A percentile compares a stretch with the other conserved stretches of the same genome.
Conservation (phyloP, 2,329 filamentous ascomycete genomes). For the Hypoxylon sp. region DNA sequence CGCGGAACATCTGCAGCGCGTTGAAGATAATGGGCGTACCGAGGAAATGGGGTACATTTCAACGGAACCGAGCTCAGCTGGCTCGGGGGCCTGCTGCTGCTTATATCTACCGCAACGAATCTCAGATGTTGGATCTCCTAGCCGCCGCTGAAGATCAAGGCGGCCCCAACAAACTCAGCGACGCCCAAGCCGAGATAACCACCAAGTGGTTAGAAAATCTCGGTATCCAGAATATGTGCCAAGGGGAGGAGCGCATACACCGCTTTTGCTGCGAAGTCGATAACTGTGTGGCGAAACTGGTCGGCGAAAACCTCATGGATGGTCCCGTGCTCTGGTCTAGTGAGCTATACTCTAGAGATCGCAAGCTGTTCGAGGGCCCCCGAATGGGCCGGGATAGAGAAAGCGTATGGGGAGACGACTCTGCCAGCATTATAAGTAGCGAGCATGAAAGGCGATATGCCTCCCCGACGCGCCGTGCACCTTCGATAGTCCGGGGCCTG, state of each 20-base stretch:
- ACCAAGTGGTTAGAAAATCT: slow-evolving; percentile 82
- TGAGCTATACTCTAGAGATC: slow-evolving; percentile 83
- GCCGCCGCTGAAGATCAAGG: slow-evolving; percentile 84
- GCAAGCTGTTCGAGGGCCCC: slow-evolving; percentile 63
- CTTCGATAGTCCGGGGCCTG: slow-evolving; percentile 64
- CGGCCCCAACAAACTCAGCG: slow-evolving; percentile 93
- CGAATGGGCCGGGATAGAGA: slow-evolving; percentile 53
- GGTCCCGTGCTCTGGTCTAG: slow-evolving; percentile 93
- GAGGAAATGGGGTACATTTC: slow-evolving; percentile 62
- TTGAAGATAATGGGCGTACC: slow-evolving; percentile 88
- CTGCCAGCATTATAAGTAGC: slow-evolving; percentile 63
- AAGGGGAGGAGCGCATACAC: slow-evolving; percentile 93
- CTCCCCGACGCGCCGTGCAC: slow-evolving; percentile 55
- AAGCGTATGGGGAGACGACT: slow-evolving; percentile 59
- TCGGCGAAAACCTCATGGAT: slow-evolving; percentile 84
- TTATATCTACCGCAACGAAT: slow-evolving; percentile 81
- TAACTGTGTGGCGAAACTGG: slow-evolving; percentile 83
- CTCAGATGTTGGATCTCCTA: slow-evolving; percentile 86
- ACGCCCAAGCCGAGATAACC: slow-evolving; percentile 90
- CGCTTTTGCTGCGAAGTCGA: slow-evolving; percentile 91
- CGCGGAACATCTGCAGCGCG: slow-evolving; percentile 83
- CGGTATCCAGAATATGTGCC: slow-evolving; percentile 91
- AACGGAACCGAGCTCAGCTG: slow-evolving; percentile 58
- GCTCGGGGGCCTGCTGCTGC: slow-evolving; percentile 60
- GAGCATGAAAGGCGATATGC: slow-evolving; percentile 62